Evolutionary conservation across 148 eudicot genomes (phyloP).

Genomic region (Cornus suecica): DNA sequence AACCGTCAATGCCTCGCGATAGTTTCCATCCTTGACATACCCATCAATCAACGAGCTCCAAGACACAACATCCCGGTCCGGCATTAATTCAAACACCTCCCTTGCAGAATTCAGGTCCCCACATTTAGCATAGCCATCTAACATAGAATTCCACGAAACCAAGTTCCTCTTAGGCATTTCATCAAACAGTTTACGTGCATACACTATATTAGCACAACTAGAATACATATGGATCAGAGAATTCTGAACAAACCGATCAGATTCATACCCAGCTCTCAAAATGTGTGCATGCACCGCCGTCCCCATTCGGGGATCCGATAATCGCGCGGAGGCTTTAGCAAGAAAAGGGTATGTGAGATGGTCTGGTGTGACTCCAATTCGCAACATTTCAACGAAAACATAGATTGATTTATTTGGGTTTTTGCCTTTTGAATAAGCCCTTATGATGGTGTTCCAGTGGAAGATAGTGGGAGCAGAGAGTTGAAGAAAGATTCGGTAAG

Average conservation of each 20-base stretch:
- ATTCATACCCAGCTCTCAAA: slow-evolving; percentile 43
- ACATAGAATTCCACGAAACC: slow-evolving; percentile 80
- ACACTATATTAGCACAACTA: slow-evolving; percentile 33
- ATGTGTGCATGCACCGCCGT: slow-evolving; percentile 37
- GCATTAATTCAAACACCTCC: slow-evolving; percentile 60
- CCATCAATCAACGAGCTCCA: slow-evolving; percentile 93
- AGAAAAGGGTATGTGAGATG: slow-evolving; percentile 74
- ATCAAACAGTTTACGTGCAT: slow-evolving; percentile 70
- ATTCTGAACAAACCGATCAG: slow-evolving; percentile 59
- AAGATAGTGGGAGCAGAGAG: slow-evolving; percentile 42
- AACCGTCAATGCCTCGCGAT: slow-evolving; percentile 54
- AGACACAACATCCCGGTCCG: slow-evolving; percentile 73
- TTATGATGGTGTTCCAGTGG: slow-evolving; percentile 57
- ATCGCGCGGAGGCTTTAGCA: slow-evolving; percentile 54
- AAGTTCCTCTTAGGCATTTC: slow-evolving; percentile 55
- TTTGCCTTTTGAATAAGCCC: slow-evolving; percentile 45
- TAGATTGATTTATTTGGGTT: slow-evolving; percentile 42
- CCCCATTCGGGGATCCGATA: slow-evolving; percentile 38
- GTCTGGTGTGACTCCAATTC: slow-evolving; percentile 48
- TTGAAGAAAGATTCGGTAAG: slow-evolving; percentile 42
- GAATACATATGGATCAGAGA: slow-evolving; percentile 78
- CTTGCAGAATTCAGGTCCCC: slow-evolving; percentile 51
- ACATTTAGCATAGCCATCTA: slow-evolving; percentile 76
- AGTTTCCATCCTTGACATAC: slow-evolving; percentile 65
- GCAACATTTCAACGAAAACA: slow-evolving; percentile 53